Evolutionary conservation across 2,329 filamentous ascomycete genomes (phyloP).

Genomic region (Onygena corvina): DNA sequence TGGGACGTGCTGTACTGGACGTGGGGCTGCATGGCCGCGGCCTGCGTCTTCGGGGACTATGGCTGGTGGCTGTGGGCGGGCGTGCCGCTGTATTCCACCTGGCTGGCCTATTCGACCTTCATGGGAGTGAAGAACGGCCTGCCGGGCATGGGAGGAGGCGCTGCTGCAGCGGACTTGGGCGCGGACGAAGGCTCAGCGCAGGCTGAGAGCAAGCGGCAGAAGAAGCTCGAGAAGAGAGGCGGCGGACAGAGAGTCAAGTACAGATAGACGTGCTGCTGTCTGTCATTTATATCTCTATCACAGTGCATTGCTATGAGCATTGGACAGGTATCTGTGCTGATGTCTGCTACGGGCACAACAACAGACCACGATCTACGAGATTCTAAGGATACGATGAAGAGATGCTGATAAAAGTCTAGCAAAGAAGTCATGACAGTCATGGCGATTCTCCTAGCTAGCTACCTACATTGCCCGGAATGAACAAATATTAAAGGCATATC

Average conservation of each 20-base stretch:
- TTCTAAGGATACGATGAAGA: too few relatives aligned
- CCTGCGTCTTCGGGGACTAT: constrained; percentile 67
- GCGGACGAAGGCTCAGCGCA: constrained; percentile 22
- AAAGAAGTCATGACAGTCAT: too few relatives aligned
- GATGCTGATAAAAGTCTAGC: too few relatives aligned
- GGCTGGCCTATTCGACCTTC: constrained; percentile 36
- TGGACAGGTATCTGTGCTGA: too few relatives aligned
- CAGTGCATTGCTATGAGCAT: too few relatives aligned
- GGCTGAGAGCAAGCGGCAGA: constrained; percentile 40
- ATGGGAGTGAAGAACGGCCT: constrained; percentile 34
- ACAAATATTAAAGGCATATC: too few relatives aligned
- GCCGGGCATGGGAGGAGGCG: constrained; percentile 24
- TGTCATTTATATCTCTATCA: neutral
- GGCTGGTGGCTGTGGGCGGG: constrained; percentile 54
- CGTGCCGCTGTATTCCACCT: constrained; percentile 39
- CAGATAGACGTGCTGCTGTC: constrained; percentile 20
- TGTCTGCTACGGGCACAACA: too few relatives aligned
- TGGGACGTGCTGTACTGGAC: constrained; percentile 96
- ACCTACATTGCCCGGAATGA: too few relatives aligned
- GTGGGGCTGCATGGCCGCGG: constrained; percentile 63
- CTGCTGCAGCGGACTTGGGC: constrained; percentile 29
- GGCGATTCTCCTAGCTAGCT: too few relatives aligned
- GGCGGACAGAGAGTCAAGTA: constrained; percentile 33
- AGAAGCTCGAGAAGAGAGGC: constrained; percentile 43
- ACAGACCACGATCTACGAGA: too few relatives aligned